Base-by-base conservation (phyloP, 441 rosid genomes). In the Bruguiera hainesii region DNA sequence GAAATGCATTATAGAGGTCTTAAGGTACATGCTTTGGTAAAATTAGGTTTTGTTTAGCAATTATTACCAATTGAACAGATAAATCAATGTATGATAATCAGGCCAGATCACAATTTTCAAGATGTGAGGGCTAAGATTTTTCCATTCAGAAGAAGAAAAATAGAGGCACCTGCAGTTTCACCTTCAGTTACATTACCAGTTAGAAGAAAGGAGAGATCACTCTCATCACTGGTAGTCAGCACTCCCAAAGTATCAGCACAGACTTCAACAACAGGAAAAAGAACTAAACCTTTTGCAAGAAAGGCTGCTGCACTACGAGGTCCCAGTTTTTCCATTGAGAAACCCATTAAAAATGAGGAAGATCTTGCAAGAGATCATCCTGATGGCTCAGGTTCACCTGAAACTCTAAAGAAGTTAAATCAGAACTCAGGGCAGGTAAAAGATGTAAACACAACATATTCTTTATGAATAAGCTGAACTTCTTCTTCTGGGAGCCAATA, bases 101-200 rank as follows among this genome's bases (percentile, higher is more conserved):
- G 95, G 82, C 85, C 95, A 4, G 95, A 89, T 75, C 89, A 89
- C 86, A 86, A 71, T 79, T 64, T 86, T 79, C 87, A 89, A 82
- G 91, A 86, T 71, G 70, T 89, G 64, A 83, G 95, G 72, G 79
- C 87, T 53, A 89, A 86, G 71, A 81, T 86, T 68, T 87, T 87
- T 72, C 93, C 93, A 56, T 78, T 67, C 31, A 86, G 80, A 70
- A 84, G 88, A 76, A 82, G 81, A 77, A 88, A 84, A 76, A 64
- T 78, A 60, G 73, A 80, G 73, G 86, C 87, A 33, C 85, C 87
- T 63, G 88, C 80, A 76, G 75, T 73, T 63, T 56, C 78, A 66
- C 73, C 79, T 55, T 70, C 84, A 29, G 63, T 78, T 80, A 58
- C 78, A 55, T 75, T 73, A 37, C 91, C 91, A 5, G 75, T 68